phyloP scores from a whole-genome alignment of 306 rosid genomes.

The Medicago lupulina region DNA sequence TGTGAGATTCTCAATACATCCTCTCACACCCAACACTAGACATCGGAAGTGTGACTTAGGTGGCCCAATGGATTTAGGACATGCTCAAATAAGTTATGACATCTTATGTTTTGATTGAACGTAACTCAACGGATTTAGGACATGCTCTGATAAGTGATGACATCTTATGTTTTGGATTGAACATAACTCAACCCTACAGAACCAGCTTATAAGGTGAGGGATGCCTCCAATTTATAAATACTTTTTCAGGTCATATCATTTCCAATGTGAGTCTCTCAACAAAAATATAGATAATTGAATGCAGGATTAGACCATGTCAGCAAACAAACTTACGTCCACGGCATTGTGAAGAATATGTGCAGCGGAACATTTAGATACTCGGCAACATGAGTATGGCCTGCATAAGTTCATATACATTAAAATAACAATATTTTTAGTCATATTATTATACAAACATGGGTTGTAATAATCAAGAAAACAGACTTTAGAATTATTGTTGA shows the following conservation, averaged over 20 bases:
- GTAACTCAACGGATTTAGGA: background rate
- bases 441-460: slow-evolving; percentile 26
- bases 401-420: slow-evolving; percentile 49
- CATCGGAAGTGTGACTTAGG: background rate
- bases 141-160: background rate
- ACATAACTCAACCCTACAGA: background rate
- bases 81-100: background rate
- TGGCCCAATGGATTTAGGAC: background rate
- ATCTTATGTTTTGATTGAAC: background rate
- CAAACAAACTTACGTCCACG: slow-evolving; percentile 94
- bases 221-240: slow-evolving; percentile 6
- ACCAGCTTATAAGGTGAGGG: background rate
- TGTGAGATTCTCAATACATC: background rate
- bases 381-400: slow-evolving; percentile 94
- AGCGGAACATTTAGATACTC: slow-evolving; percentile 76
- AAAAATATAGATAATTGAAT: background rate
- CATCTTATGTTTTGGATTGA: background rate
- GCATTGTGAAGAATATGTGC: slow-evolving; percentile 95
- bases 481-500: slow-evolving; percentile 17
- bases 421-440: slow-evolving; percentile 17
- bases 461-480: too few species aligned
- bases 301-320: slow-evolving; percentile 44
- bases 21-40: background rate
- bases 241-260: background rate
- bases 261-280: slow-evolving; percentile 1